These are phyloP conservation scores for Fusarium pilosicola DNA, from an alignment of 2,329 filamentous ascomycete species.

Conservation along the genomic window DNA sequence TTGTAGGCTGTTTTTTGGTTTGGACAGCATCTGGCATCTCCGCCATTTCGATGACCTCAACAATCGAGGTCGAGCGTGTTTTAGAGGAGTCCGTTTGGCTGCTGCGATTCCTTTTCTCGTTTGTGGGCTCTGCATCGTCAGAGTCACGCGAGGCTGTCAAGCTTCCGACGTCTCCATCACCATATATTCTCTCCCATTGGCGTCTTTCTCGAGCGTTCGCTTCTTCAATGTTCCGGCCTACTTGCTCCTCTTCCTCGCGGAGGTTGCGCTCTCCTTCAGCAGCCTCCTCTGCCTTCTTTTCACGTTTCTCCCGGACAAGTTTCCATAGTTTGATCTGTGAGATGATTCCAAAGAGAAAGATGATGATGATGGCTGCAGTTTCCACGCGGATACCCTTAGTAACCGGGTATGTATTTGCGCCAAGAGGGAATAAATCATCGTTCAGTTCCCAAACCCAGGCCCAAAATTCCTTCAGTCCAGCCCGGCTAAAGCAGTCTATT, in stretches of 20 bases:
- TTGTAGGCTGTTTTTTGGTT: slow-evolving; percentile 38
- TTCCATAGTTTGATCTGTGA: slow-evolving; percentile 91
- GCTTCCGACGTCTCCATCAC: slow-evolving; percentile 60
- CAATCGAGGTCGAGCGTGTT: slow-evolving; percentile 49
- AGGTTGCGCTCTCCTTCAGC: slow-evolving; percentile 64
- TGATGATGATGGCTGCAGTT: slow-evolving; percentile 78
- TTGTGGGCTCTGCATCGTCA: slow-evolving; percentile 60
- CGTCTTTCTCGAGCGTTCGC: slow-evolving; percentile 68
- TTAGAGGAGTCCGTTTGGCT: slow-evolving; percentile 51
- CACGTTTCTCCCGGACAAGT: slow-evolving; percentile 72
- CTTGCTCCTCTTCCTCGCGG: slow-evolving; percentile 73
- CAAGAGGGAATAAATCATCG: slow-evolving; percentile 79
- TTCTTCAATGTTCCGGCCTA: slow-evolving; percentile 73
- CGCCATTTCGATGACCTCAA: slow-evolving; percentile 65
- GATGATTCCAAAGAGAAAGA: slow-evolving; percentile 79
- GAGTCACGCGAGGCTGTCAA: slow-evolving; percentile 58
- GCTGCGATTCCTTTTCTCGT: slow-evolving; percentile 54
- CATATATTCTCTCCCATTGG: slow-evolving; percentile 83
- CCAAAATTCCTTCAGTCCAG: slow-evolving; percentile 97
- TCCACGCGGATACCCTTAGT: slow-evolving; percentile 90
- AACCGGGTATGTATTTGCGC: slow-evolving; percentile 81
- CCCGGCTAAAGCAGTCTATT: slow-evolving; percentile 88
- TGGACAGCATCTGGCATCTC: slow-evolving; percentile 55
- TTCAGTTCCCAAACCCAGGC: slow-evolving; percentile 90
- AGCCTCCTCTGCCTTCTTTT: slow-evolving; percentile 61